These are phyloP conservation scores for Crotalaria pallida DNA, from an alignment of 306 rosid species.

Conservation along the genomic window DNA sequence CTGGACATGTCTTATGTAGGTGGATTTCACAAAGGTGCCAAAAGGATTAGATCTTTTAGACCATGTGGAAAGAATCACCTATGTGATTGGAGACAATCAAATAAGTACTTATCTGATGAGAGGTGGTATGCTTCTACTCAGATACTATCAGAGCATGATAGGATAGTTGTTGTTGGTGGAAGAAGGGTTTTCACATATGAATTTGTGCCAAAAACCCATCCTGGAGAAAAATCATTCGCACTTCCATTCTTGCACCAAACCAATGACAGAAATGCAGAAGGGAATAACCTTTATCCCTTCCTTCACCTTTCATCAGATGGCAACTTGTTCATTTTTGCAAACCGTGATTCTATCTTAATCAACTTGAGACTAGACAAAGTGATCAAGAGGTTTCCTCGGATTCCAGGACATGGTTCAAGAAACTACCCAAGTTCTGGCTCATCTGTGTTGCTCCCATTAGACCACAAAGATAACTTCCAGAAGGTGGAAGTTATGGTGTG, in stretches of 20 bases:
- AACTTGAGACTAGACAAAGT: constrained; percentile 41
- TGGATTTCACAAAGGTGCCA: constrained; percentile 48
- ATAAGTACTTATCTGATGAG: constrained; percentile 26
- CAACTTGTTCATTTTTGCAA: constrained; percentile 67
- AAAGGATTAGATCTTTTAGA: constrained; percentile 34
- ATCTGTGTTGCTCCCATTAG: constrained; percentile 66
- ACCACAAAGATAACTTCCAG: constrained; percentile 43
- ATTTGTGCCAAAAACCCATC: constrained; percentile 47
- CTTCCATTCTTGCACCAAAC: constrained; percentile 65
- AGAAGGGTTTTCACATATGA: constrained; percentile 53
- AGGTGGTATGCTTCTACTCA: constrained; percentile 75
- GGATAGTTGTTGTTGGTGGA: constrained; percentile 71
- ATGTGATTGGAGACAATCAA: constrained; percentile 58
- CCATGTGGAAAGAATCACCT: constrained; percentile 41
- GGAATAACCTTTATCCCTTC: constrained; percentile 80
- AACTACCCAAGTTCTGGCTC: constrained; percentile 85
- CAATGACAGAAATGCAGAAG: constrained; percentile 23
- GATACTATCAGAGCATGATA: constrained; percentile 46
- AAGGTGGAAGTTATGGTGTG: constrained; percentile 70
- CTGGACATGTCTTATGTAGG: constrained; percentile 12
- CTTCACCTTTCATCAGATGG: constrained; percentile 75
- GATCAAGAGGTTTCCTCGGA: constrained; percentile 61
- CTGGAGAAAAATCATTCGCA: constrained; percentile 30
- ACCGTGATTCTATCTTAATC: constrained; percentile 63
- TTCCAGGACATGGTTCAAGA: constrained; percentile 62